Percentiles rank a stretch among this genome's conserved stretches.
Conservation (phyloP, 108 stramenopile species). For the Bacterosira constricta region DNA sequence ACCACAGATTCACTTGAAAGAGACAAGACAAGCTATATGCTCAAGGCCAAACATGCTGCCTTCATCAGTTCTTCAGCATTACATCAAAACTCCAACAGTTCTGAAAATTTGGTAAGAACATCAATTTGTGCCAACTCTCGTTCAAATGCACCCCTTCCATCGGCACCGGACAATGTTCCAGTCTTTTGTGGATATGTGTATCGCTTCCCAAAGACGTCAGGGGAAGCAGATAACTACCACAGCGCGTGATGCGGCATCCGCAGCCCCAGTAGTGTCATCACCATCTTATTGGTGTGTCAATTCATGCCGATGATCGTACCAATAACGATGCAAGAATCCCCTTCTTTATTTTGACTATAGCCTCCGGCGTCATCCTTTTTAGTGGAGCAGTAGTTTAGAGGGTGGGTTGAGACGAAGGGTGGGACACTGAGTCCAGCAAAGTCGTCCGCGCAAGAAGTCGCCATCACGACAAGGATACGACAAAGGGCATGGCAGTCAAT, state of each 20-base stretch:
- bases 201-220: constrained; percentile 63
- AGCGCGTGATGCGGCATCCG: constrained; percentile 8
- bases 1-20: too few species aligned
- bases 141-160: constrained; percentile 56
- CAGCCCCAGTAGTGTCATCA: constrained; percentile 51
- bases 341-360: too few species aligned
- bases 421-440: too few species aligned
- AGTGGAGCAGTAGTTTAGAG: too few species aligned
- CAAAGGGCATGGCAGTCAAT: too few species aligned
- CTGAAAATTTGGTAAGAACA: constrained; percentile 62
- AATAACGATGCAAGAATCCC: too few species aligned
- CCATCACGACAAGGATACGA: too few species aligned
- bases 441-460: too few species aligned
- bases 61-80: constrained; percentile 77
- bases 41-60: constrained; percentile 65
- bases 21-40: constrained; percentile 72
- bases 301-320: too few species aligned
- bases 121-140: constrained; percentile 60
- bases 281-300: constrained; percentile 57
- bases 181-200: constrained; percentile 54
- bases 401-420: too few species aligned
- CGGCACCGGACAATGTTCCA: constrained; percentile 44
- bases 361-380: too few species aligned
- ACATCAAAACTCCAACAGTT: constrained; percentile 52
- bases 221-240: constrained; percentile 30